Base-by-base conservation (phyloP, 2,329 filamentous ascomycete species). In the Paraphoma chrysanthemicola region DNA sequence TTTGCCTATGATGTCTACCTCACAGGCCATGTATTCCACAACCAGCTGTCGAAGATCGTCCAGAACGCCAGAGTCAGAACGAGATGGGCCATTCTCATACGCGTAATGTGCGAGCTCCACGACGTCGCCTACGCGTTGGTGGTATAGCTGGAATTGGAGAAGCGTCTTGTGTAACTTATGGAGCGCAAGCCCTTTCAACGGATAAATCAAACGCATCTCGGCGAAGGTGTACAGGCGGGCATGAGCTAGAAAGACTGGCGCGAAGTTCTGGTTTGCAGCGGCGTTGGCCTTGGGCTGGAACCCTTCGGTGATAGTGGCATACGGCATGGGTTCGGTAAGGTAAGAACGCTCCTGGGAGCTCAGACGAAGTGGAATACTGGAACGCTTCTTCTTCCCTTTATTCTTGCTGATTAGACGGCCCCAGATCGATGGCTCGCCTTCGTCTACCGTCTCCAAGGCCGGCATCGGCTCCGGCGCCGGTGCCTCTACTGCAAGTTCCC, bases 101-200 rank as follows among this genome's bases (percentile, higher is more conserved):
- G 63, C 63, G 36, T 71, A 72, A n/a, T 59, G 62, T 10, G 58
- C 67, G 1, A 73, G 50, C 30, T 69, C 60, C 1, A 69, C 41
- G 7, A 74, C 56, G 29, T 73, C 70, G 2, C 56, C 45, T 0
- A 70, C 56, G 1, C 70, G 66, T 8, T 56, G 50, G 1, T 49
- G 44, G 16, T 63, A 70, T 8, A 72, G 48, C 17, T 66, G 44
- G 54, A 74, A 74, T 5, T 10, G 23, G 9, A 63, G 41, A 1
- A 75, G 59, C 3, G 68, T 71, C 14, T 54, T 58, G 41, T 74
- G 67, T n/a, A 74, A 55, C 43, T 70, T 74, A n/a, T 69, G 14
- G 1, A 75, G 55, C 1, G 61, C 53, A 4, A 73, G 58, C 1
- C 52, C 53, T 42, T 60, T 67, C 1, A 75, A 66, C 18, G 66